Percentiles rank a stretch among this genome's conserved stretches.
phyloP scores from a whole-genome alignment of 805 yeast genomes.

The Barnettozyma californica region DNA sequence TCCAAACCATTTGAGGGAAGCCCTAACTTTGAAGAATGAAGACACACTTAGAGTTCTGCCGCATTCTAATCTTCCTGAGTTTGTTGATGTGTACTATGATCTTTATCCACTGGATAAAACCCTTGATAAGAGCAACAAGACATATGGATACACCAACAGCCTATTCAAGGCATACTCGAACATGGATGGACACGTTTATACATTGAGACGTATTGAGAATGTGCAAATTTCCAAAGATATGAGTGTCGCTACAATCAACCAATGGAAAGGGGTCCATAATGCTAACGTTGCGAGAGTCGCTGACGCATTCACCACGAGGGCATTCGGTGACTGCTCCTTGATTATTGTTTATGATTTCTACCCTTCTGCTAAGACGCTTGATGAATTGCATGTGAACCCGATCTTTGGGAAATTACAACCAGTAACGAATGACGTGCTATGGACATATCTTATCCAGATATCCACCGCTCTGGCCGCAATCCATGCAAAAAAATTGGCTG shows the following conservation, averaged over 20 bases:
- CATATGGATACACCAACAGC: conserved; percentile 53
- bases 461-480: conserved; percentile 60
- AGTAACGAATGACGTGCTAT: conserved; percentile 59
- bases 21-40: conserved; percentile 67
- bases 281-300: conserved; percentile 61
- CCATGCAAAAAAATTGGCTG: conserved; percentile 61
- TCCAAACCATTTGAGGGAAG: conserved; percentile 65
- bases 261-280: conserved; percentile 55
- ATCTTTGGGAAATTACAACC: conserved; percentile 35
- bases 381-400: conserved; percentile 58
- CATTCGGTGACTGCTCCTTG: conserved; percentile 76
- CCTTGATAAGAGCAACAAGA: conserved; percentile 27
- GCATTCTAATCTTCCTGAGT: conserved; percentile 60
- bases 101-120: conserved; percentile 72
- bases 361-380: conserved; percentile 68
- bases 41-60: conserved; percentile 69
- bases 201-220: conserved; percentile 67
- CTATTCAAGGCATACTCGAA: conserved; percentile 79
- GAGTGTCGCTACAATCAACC: conserved; percentile 54
- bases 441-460: conserved; percentile 76
- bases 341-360: conserved; percentile 79
- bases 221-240: conserved; percentile 50
- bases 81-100: conserved; percentile 79
- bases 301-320: conserved; percentile 83
- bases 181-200: conserved; percentile 70